phyloP scores from a whole-genome alignment of 108 stramenopile genomes.

The Epithemia pelagica region DNA sequence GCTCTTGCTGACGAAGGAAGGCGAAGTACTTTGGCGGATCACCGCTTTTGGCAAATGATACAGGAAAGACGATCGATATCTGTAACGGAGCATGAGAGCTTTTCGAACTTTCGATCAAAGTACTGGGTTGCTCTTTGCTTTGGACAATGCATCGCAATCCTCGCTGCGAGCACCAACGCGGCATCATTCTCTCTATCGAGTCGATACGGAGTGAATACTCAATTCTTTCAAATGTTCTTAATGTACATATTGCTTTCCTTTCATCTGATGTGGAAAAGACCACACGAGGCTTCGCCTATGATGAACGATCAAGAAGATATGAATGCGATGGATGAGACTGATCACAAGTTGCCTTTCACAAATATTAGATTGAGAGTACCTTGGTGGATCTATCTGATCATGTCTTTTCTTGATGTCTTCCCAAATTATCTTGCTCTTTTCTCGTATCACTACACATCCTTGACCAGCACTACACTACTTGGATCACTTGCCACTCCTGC shows the following conservation, averaged over 20 bases:
- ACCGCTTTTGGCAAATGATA: too few species aligned
- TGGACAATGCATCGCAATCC: conserved; percentile 51
- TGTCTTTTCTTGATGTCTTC: conserved; percentile 64
- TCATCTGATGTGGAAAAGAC: conserved; percentile 18
- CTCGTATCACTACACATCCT: conserved; percentile 69
- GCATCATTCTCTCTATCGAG: conserved; percentile 53
- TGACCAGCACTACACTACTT: conserved; percentile 76
- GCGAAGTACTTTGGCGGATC: too few species aligned
- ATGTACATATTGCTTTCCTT: conserved; percentile 29
- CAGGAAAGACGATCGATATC: too few species aligned
- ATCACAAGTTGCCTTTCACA: conserved; percentile 25
- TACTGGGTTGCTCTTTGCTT: conserved; percentile 24
- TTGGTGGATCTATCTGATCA: conserved; percentile 40
- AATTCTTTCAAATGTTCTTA: conserved; percentile 26
- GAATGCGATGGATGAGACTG: not conserved
- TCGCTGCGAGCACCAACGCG: conserved; percentile 51
- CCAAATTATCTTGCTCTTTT: conserved; percentile 63
- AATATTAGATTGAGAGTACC: conserved; percentile 22
- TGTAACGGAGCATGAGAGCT: too few species aligned
- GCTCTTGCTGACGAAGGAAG: too few species aligned
- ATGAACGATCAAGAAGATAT: not conserved
- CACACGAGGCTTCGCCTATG: not conserved
- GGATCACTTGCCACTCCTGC: conserved; percentile 82
- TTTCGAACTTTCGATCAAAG: not conserved
- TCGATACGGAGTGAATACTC: conserved; percentile 22